Conservation (phyloP, 768 basidiomycete genomes). For the Grammothele lineata region DNA sequence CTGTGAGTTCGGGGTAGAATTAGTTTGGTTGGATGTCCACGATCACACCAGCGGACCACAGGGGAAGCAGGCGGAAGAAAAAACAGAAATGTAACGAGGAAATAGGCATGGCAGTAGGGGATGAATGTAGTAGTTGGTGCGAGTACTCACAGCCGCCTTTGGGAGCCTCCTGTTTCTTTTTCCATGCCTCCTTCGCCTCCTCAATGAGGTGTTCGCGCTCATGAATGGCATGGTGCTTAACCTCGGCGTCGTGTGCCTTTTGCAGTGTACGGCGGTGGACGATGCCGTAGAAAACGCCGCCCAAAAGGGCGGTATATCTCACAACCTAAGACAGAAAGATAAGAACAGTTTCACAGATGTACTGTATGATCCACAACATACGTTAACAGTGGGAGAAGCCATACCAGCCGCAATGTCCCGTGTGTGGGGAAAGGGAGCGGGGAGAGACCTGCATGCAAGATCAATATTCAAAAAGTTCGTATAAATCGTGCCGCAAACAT, state of each 20-base stretch:
- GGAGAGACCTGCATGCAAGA: too few species aligned
- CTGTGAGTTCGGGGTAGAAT: too few species aligned
- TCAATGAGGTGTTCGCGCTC: constrained; percentile 72
- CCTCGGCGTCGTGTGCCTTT: constrained; percentile 70
- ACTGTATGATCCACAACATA: too few species aligned
- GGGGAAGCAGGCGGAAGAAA: constrained; percentile 8
- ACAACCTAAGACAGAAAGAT: constrained; percentile 51
- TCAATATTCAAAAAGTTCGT: too few species aligned
- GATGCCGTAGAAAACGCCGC: constrained; percentile 89
- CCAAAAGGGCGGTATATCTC: constrained; percentile 86
- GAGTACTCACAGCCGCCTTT: constrained; percentile 50
- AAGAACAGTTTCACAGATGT: constrained; percentile 8
- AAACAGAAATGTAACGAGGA: not conserved
- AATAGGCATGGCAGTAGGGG: not conserved
- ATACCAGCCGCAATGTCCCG: constrained; percentile 31
- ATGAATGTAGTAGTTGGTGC: too few species aligned
- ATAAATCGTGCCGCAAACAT: too few species aligned
- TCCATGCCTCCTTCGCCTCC: constrained; percentile 89
- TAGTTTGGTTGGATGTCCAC: too few species aligned
- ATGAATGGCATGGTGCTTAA: constrained; percentile 68
- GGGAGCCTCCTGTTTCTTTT: constrained; percentile 62
- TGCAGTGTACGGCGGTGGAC: constrained; percentile 90
- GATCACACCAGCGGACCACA: too few species aligned
- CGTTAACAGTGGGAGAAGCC: constrained; percentile 75
- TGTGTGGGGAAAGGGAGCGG: too few species aligned